phyloP scores from a whole-genome alignment of 1,284 basidiomycete genomes.

The Cutaneotrichosporon cutaneum region DNA sequence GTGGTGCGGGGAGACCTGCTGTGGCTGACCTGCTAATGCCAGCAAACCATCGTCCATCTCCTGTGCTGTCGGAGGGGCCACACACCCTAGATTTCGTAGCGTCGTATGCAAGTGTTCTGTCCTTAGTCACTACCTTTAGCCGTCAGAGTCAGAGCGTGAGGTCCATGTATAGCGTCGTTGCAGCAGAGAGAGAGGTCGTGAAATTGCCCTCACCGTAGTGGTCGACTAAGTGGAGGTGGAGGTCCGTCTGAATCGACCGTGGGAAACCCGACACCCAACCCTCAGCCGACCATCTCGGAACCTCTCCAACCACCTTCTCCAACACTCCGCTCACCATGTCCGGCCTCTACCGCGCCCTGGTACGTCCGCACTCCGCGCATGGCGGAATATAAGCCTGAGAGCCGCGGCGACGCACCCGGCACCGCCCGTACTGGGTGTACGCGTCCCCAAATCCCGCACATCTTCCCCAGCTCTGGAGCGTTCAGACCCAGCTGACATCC shows the following conservation, averaged over 20 bases:
- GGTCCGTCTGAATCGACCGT: not conserved
- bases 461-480: not conserved
- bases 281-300: not conserved
- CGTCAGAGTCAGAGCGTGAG: not conserved
- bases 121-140: not conserved
- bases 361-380: not conserved
- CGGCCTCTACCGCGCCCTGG: conserved; percentile 37
- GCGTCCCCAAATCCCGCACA: not conserved
- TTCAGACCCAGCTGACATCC: conserved; percentile 11
- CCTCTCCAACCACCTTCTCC: not conserved
- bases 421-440: not conserved
- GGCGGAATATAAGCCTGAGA: not conserved
- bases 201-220: not conserved
- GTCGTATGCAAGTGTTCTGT: not conserved
- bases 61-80: too few relatives aligned
- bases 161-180: not conserved
- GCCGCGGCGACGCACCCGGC: not conserved
- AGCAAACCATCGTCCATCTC: too few relatives aligned
- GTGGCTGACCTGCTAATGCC: too few relatives aligned
- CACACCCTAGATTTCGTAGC: not conserved
- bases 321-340: conserved; percentile 28
- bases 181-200: not conserved
- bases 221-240: not conserved
- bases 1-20: too few relatives aligned
- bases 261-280: not conserved